Conservation (phyloP, 768 basidiomycete species). For the Butyriboletus loyo region DNA sequence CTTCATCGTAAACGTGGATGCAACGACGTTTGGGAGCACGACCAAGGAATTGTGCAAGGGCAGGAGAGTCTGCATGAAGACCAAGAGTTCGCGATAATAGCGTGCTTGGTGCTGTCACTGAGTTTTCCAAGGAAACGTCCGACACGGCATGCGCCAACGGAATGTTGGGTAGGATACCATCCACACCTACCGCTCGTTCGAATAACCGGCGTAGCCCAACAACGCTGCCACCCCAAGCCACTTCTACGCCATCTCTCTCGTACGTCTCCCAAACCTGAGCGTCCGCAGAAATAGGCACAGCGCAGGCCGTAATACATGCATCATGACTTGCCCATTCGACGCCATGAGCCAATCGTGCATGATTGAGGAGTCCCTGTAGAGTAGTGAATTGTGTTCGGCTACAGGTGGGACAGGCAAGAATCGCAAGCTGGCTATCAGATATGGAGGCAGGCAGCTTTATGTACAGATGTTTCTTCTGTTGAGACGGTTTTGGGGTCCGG, state of each 20-base stretch:
- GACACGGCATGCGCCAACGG: not conserved
- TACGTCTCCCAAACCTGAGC: slow-evolving; percentile 33
- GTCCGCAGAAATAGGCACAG: slow-evolving; percentile 34
- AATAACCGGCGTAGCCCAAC: slow-evolving; percentile 47
- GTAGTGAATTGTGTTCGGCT: slow-evolving; percentile 46
- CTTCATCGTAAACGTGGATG: slow-evolving; percentile 37
- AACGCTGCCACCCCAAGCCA: slow-evolving; percentile 33
- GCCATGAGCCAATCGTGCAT: slow-evolving; percentile 47
- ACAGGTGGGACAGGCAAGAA: slow-evolving; percentile 44
- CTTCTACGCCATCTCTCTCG: slow-evolving; percentile 39
- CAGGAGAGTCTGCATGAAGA: slow-evolving; percentile 49
- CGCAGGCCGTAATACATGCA: slow-evolving; percentile 47
- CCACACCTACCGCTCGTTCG: slow-evolving; percentile 47
- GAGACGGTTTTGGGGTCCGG: slow-evolving; percentile 26
- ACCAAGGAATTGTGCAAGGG: slow-evolving; percentile 50
- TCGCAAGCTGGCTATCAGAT: slow-evolving; percentile 28
- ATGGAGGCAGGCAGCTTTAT: slow-evolving; percentile 33
- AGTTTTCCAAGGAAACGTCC: slow-evolving; percentile 4
- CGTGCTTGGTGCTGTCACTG: slow-evolving; percentile 27
- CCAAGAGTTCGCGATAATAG: slow-evolving; percentile 48
- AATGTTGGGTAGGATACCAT: slow-evolving; percentile 16
- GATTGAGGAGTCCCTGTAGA: slow-evolving; percentile 51
- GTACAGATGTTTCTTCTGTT: slow-evolving; percentile 39
- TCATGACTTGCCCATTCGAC: slow-evolving; percentile 51
- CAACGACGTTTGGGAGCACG: slow-evolving; percentile 40